Conservation (phyloP, 1,139 yeast genomes). For the Petasospora fabianii region DNA sequence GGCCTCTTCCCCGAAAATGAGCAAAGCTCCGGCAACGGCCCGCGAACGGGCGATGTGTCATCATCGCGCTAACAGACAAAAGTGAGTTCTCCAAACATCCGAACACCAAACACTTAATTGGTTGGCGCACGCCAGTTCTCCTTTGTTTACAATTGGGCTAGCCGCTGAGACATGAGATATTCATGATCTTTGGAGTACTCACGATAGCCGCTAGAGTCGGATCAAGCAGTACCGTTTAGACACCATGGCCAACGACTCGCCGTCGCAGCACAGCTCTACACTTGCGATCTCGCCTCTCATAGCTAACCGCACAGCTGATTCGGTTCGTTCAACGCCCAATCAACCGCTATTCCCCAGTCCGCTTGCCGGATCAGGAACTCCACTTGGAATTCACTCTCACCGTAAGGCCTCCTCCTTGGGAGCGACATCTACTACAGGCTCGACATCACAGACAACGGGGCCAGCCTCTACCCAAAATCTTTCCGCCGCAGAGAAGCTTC, state of each 20-base stretch:
- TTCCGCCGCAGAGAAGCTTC: constrained; percentile 79
- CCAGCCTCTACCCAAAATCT: constrained; percentile 7
- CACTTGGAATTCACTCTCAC: background rate
- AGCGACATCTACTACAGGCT: background rate
- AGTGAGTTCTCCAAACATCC: background rate
- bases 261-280: constrained; percentile 31
- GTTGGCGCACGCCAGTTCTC: too few relatives aligned
- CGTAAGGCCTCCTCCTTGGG: constrained; percentile 4
- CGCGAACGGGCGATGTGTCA: background rate
- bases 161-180: too few relatives aligned
- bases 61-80: background rate
- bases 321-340: constrained; percentile 26
- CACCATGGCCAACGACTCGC: constrained; percentile 28
- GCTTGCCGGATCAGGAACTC: constrained; percentile 16
- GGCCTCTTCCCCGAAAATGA: constrained; percentile 1
- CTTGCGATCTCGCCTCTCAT: constrained; percentile 30
- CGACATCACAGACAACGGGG: background rate
- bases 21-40: constrained; percentile 1
- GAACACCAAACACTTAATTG: background rate
- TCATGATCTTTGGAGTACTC: too few relatives aligned
- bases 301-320: constrained; percentile 26
- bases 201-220: too few relatives aligned
- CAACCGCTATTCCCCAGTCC: constrained; percentile 28
- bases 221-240: too few relatives aligned
- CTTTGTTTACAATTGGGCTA: too few relatives aligned